These are phyloP conservation scores for Trichoderma endophyticum DNA, from an alignment of 2,329 filamentous ascomycete genomes.

Conservation along the genomic window DNA sequence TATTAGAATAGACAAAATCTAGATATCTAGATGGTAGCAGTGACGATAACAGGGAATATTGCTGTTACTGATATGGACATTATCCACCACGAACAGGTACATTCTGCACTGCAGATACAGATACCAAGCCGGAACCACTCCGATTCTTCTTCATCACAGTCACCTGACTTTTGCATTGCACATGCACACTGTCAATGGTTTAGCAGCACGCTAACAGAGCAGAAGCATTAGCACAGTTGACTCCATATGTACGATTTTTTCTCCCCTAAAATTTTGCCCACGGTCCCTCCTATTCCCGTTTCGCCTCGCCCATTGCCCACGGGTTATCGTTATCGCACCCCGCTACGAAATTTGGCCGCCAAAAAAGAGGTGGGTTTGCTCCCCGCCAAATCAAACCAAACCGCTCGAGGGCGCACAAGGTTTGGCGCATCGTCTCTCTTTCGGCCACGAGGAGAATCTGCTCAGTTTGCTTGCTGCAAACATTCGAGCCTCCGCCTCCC, in stretches of 20 bases:
- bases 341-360: slow-evolving; percentile 27
- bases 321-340: slow-evolving; percentile 42
- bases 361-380: slow-evolving; percentile 18
- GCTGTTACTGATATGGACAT: too few species aligned
- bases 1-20: neutral
- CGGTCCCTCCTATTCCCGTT: neutral
- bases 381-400: slow-evolving; percentile 21
- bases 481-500: neutral
- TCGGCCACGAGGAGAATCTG: slow-evolving; percentile 8
- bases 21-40: neutral
- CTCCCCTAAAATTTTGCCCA: neutral
- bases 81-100: too few species aligned
- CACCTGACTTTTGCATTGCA: neutral
- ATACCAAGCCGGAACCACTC: neutral
- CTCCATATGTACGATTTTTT: neutral
- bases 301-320: slow-evolving; percentile 16
- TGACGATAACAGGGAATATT: neutral
- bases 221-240: neutral
- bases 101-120: too few species aligned
- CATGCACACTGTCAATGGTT: neutral
- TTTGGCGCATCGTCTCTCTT: slow-evolving; percentile 19
- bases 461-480: slow-evolving; percentile 12
- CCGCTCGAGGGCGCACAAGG: slow-evolving; percentile 21
- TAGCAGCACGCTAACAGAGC: neutral
- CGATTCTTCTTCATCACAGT: neutral